Conservation (phyloP, 495 filamentous ascomycete species). For the Podospora comata region DNA sequence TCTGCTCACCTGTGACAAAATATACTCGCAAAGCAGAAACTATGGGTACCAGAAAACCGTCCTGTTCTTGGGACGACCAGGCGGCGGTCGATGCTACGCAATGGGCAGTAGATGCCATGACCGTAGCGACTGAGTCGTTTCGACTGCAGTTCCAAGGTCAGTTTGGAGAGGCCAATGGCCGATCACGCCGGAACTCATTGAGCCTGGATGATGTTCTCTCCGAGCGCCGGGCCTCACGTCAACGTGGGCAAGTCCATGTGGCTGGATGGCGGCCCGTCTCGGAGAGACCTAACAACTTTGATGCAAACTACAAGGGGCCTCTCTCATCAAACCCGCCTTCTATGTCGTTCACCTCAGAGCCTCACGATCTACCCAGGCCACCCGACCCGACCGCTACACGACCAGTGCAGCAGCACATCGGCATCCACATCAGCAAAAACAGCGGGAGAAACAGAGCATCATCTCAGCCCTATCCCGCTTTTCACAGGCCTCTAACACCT, state of each 20-base stretch:
- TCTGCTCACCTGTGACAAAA: background rate
- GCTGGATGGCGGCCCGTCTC: background rate
- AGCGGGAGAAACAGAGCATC: background rate
- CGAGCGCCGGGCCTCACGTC: constrained; percentile 1
- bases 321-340: background rate
- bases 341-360: background rate
- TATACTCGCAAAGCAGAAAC: background rate
- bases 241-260: background rate
- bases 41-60: constrained; percentile 11
- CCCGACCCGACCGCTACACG: background rate
- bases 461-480: background rate
- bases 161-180: background rate
- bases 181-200: background rate
- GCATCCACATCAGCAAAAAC: background rate
- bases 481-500: background rate
- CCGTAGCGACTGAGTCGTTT: constrained; percentile 24
- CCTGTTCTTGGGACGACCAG: background rate
- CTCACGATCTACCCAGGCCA: background rate
- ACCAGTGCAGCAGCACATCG: background rate
- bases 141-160: constrained; percentile 15
- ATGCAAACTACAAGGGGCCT: background rate
- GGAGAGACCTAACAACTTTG: background rate
- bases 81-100: constrained; percentile 22
- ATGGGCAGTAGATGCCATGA: constrained; percentile 25
- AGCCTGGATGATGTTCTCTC: background rate